Evolutionary conservation across 2,329 filamentous ascomycete genomes (phyloP).

Genomic region (Zymoseptoria crescenta): DNA sequence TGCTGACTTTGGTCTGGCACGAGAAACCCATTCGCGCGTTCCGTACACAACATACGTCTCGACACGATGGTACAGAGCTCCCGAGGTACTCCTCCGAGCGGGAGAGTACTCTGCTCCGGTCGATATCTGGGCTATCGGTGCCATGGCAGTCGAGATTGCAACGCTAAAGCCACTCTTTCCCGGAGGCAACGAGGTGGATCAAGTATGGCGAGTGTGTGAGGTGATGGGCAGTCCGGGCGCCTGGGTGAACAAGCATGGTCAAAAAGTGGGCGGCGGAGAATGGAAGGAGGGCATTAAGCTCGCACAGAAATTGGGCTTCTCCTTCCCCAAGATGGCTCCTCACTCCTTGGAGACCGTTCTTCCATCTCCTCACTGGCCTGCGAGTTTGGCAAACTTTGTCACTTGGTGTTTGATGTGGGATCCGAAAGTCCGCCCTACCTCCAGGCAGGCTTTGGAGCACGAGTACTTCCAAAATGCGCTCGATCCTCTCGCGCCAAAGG

Average conservation of each 20-base stretch:
- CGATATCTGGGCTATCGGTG: conserved; percentile 96
- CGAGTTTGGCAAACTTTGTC: conserved; percentile 81
- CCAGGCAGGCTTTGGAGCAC: conserved; percentile 85
- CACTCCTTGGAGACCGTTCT: conserved; percentile 94
- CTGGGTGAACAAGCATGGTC: conserved; percentile 90
- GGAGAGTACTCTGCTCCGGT: conserved; percentile 97
- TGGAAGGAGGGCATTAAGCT: conserved; percentile 92
- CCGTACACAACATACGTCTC: conserved; percentile 98
- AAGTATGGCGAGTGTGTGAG: conserved; percentile 97
- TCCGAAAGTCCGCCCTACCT: conserved; percentile 83
- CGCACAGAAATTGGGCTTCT: conserved; percentile 94
- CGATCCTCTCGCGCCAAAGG: conserved; percentile 87
- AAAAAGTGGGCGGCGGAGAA: conserved; percentile 84
- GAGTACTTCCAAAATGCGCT: conserved; percentile 91
- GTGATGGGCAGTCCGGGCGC: conserved; percentile 98
- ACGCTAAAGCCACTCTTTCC: conserved; percentile 95
- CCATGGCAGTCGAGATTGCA: conserved; percentile 97
- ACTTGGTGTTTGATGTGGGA: conserved; percentile 99
- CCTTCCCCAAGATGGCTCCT: conserved; percentile 97
- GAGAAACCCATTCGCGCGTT: conserved; percentile 91
- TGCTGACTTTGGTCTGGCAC: conserved; percentile 93
- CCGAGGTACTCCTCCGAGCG: conserved; percentile 85
- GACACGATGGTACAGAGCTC: conserved; percentile 89
- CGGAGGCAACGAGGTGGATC: conserved; percentile 95
- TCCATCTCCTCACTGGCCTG: conserved; percentile 82